Evolutionary conservation across 164 flowering plant species (phyloP).

Genomic region (Cinnamomum micranthum): DNA sequence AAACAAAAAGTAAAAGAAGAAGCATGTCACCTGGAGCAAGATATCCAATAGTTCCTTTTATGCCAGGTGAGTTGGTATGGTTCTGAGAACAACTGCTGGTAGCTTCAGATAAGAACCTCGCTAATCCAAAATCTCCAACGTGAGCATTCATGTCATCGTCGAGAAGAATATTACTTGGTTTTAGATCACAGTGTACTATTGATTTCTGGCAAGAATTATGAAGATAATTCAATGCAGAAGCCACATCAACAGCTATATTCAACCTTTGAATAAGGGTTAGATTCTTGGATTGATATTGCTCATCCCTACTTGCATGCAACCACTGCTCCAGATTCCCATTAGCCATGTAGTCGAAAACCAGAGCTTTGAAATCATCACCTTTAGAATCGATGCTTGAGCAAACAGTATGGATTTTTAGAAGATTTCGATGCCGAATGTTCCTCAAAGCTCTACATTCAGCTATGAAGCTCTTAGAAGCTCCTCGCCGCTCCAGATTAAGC

Average conservation of each 20-base stretch:
- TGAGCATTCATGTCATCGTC: background rate
- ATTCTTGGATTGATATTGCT: background rate
- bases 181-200: slow-evolving; percentile 2
- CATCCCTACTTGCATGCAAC: background rate
- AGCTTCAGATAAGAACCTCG: background rate
- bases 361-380: slow-evolving; percentile 3
- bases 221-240: slow-evolving; percentile 4
- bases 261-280: background rate
- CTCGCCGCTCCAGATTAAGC: slow-evolving; percentile 20
- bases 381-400: slow-evolving; percentile 19
- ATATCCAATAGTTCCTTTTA: slow-evolving; percentile 16
- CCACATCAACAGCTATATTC: slow-evolving; percentile 5
- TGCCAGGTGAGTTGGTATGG: background rate
- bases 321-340: background rate
- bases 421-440: slow-evolving; percentile 31
- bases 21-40: slow-evolving; percentile 1
- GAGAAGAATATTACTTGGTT: background rate
- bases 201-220: background rate
- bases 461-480: slow-evolving; percentile 27
- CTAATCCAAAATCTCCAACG: background rate
- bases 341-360: background rate
- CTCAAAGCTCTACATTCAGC: slow-evolving; percentile 31
- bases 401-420: slow-evolving; percentile 22
- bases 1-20: background rate
- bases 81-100: background rate